These are phyloP conservation scores for Bryum argenteum DNA, from an alignment of 225 moss, liverwort and hornwort species.

Conservation along the genomic window DNA sequence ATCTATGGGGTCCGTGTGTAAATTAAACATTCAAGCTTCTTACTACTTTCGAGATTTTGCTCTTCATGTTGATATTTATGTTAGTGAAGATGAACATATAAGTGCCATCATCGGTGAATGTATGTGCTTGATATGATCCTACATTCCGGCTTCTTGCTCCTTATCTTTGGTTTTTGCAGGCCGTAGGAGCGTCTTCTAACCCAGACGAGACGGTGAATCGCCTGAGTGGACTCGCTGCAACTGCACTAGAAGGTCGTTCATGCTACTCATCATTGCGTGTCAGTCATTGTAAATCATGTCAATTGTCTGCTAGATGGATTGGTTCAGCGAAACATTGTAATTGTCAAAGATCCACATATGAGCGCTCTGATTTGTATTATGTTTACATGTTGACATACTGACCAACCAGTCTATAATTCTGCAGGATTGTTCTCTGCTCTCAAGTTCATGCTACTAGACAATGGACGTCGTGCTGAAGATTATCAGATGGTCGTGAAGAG, in stretches of 20 bases:
- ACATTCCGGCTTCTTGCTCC: not conserved
- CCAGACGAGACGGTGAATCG: constrained; percentile 52
- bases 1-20: not conserved
- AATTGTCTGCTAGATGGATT: not conserved
- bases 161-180: constrained; percentile 41
- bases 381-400: not conserved
- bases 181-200: constrained; percentile 60
- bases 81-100: constrained; percentile 9
- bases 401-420: constrained; percentile 17
- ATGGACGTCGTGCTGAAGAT: constrained; percentile 60
- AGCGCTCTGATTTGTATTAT: not conserved
- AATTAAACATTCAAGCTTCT: not conserved
- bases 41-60: not conserved
- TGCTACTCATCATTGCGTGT: constrained; percentile 18
- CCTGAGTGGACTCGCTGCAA: constrained; percentile 56
- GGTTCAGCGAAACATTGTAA: not conserved
- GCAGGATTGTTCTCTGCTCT: constrained; percentile 68
- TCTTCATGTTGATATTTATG: not conserved
- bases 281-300: not conserved
- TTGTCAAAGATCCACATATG: not conserved
- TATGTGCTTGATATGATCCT: not conserved
- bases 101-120: not conserved
- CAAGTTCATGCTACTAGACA: constrained; percentile 64
- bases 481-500: constrained; percentile 72
- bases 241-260: constrained; percentile 53